These are phyloP conservation scores for Acacia pycnantha DNA, from an alignment of 331 rosid species.

Conservation along the genomic window DNA sequence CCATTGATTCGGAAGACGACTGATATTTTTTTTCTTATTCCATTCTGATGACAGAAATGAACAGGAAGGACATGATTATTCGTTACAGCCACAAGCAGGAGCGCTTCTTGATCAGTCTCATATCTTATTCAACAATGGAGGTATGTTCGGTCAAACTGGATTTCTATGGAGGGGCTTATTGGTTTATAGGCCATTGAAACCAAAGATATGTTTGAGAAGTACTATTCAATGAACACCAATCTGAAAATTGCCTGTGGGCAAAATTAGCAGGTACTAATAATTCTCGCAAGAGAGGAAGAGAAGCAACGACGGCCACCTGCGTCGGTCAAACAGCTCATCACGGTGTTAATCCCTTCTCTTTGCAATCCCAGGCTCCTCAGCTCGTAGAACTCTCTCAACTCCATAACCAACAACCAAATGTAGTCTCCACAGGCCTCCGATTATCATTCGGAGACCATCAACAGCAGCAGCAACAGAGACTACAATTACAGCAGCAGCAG, in stretches of 20 bases:
- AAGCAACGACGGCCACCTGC: constrained; percentile 38
- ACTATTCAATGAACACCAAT: neutral
- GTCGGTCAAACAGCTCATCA: constrained; percentile 35
- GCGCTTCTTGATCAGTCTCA: constrained; percentile 70
- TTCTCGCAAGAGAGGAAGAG: constrained; percentile 85
- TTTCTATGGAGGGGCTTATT: neutral
- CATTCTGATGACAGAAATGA: constrained; percentile 47
- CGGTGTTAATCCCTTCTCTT: constrained; percentile 46
- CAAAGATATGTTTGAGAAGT: neutral
- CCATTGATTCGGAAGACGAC: neutral
- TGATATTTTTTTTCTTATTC: neutral
- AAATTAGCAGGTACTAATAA: constrained; percentile 41
- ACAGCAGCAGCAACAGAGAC: constrained; percentile 43
- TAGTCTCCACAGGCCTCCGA: constrained; percentile 84
- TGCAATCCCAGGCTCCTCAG: constrained; percentile 62
- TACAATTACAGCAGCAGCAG: constrained; percentile 24
- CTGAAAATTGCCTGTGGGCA: neutral
- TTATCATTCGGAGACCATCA: constrained; percentile 69
- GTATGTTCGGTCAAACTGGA: constrained; percentile 17
- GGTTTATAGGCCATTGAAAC: neutral
- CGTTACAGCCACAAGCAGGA: constrained; percentile 62
- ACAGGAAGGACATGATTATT: constrained; percentile 71
- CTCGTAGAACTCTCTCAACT: constrained; percentile 84
- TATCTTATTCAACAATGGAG: constrained; percentile 70
- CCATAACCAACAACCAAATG: constrained; percentile 64